These are phyloP conservation scores for Triangularia verruculosa DNA, from an alignment of 2,329 filamentous ascomycete species.

Conservation along the genomic window DNA sequence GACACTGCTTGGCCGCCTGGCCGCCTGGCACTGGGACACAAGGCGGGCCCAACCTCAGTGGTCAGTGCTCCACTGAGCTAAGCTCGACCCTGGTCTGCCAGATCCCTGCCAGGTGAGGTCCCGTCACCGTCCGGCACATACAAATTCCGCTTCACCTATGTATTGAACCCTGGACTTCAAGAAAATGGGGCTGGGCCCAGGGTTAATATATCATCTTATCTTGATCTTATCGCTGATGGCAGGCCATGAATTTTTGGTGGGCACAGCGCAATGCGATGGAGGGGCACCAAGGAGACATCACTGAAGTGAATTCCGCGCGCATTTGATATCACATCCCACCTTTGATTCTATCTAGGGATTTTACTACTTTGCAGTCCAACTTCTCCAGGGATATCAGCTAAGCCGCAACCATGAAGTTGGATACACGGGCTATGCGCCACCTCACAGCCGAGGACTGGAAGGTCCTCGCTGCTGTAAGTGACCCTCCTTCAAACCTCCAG, in stretches of 20 bases:
- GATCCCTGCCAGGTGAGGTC: slow-evolving; percentile 14
- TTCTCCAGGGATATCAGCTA: neutral
- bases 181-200: neutral
- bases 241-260: slow-evolving; percentile 22
- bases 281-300: slow-evolving; percentile 11
- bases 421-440: slow-evolving; percentile 90
- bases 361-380: neutral
- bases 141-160: slow-evolving; percentile 1
- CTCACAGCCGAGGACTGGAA: slow-evolving; percentile 91
- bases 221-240: slow-evolving; percentile 29
- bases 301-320: neutral
- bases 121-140: neutral
- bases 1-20: slow-evolving; percentile 35
- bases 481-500: slow-evolving; percentile 23
- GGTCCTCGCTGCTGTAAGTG: slow-evolving; percentile 80
- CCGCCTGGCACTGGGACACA: slow-evolving; percentile 21
- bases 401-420: slow-evolving; percentile 74
- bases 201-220: slow-evolving; percentile 24
- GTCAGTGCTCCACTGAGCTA: slow-evolving; percentile 21
- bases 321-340: slow-evolving; percentile 16
- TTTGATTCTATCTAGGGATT: slow-evolving; percentile 15
- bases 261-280: slow-evolving; percentile 14
- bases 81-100: slow-evolving; percentile 15
- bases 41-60: slow-evolving; percentile 23
- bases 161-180: neutral